These are phyloP conservation scores for Moniliophthora roreri DNA, from an alignment of 1,284 basidiomycete species.

Conservation along the genomic window DNA sequence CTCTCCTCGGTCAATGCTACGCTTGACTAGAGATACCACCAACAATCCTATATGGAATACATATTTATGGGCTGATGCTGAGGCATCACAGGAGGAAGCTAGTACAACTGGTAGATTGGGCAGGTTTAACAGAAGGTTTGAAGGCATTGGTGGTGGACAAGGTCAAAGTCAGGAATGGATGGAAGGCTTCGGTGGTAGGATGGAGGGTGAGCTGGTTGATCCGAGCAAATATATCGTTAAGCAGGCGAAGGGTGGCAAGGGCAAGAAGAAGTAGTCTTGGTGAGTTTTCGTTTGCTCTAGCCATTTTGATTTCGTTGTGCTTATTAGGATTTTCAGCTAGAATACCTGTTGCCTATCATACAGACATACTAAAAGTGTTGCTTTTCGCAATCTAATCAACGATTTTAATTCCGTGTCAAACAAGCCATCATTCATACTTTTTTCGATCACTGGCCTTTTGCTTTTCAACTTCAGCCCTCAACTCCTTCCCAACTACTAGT, in stretches of 20 bases:
- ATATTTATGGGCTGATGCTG: constrained; percentile 57
- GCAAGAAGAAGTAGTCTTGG: constrained; percentile 8
- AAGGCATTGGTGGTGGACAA: constrained; percentile 45
- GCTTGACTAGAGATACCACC: constrained; percentile 80
- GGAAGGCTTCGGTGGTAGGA: constrained; percentile 30
- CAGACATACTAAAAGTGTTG: no score
- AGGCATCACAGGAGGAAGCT: constrained; percentile 65
- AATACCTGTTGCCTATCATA: no score
- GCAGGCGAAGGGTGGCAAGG: constrained; percentile 13
- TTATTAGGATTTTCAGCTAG: no score
- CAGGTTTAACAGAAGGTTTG: constrained; percentile 77
- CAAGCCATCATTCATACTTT: no score
- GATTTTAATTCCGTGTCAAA: no score
- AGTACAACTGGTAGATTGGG: constrained; percentile 76
- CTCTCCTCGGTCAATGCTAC: constrained; percentile 73
- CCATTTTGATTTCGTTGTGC: background rate
- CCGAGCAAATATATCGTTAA: constrained; percentile 14
- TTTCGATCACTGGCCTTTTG: no score
- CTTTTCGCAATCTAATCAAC: no score
- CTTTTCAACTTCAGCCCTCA: no score
- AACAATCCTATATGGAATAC: constrained; percentile 84
- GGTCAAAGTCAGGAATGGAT: constrained; percentile 48
- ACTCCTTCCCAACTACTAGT: no score
- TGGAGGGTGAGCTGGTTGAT: constrained; percentile 22
- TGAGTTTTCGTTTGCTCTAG: background rate